phyloP scores from a whole-genome alignment of 176 grass and related monocot genomes.

The Avena atlantica region DNA sequence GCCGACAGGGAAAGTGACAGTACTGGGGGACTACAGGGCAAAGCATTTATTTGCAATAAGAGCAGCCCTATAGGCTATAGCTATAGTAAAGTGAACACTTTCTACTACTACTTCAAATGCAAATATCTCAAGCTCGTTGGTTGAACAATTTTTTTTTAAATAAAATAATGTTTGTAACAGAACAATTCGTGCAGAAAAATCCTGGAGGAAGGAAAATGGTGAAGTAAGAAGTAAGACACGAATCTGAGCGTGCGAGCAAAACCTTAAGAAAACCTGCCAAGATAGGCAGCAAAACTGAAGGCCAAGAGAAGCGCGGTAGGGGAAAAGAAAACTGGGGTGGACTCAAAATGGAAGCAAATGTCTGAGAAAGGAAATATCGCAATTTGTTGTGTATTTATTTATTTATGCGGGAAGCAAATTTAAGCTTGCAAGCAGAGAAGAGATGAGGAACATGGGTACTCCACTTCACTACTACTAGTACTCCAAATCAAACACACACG shows the following conservation, averaged over 20 bases:
- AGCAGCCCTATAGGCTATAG: neutral
- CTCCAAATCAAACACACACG: neutral
- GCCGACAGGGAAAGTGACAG: slow-evolving; percentile 43
- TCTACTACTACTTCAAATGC: neutral
- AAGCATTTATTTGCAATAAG: slow-evolving; percentile 36
- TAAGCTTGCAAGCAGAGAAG: neutral
- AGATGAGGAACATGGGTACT: neutral
- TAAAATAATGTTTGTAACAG: neutral
- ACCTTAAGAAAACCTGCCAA: neutral
- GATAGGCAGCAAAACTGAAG: slow-evolving; percentile 17
- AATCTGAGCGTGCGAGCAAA: slow-evolving; percentile 36
- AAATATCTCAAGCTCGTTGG: neutral
- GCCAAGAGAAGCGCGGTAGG: neutral
- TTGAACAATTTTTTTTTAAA: neutral
- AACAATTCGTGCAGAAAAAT: neutral
- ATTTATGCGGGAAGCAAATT: neutral
- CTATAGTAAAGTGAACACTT: slow-evolving; percentile 27
- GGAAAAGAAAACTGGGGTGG: neutral
- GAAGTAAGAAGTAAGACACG: neutral
- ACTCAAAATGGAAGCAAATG: neutral
- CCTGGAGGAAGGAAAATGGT: neutral
- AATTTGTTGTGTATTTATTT: no score
- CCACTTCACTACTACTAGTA: neutral
- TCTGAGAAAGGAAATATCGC: neutral
- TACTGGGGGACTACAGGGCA: neutral